phyloP scores from a whole-genome alignment of 2,329 filamentous ascomycete genomes.

The Daldinia sp. region DNA sequence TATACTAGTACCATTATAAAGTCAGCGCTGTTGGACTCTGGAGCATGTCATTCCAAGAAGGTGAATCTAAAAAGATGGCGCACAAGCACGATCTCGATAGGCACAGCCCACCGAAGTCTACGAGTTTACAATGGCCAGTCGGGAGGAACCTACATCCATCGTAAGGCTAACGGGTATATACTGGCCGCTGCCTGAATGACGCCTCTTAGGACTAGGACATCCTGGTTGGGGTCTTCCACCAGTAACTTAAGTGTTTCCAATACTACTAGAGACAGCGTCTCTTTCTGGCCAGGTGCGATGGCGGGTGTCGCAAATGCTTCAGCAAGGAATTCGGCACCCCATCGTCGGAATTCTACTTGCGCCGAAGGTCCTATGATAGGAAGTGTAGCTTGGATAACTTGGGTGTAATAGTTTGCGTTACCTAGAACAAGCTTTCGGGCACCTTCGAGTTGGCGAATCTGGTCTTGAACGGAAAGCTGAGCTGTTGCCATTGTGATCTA shows the following conservation, averaged over 20 bases:
- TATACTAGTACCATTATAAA: conserved; percentile 70
- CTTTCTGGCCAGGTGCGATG: conserved; percentile 81
- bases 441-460: conserved; percentile 88
- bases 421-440: conserved; percentile 90
- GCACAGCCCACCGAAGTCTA: conserved; percentile 44
- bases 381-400: conserved; percentile 92
- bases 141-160: conserved; percentile 84
- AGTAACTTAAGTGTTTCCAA: conserved; percentile 80
- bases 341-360: conserved; percentile 86
- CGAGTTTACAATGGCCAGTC: conserved; percentile 47
- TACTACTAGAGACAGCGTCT: conserved; percentile 79
- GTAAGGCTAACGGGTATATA: conserved; percentile 91
- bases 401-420: conserved; percentile 89
- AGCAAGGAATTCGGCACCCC: conserved; percentile 95
- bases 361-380: conserved; percentile 85
- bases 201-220: conserved; percentile 84
- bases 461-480: conserved; percentile 73
- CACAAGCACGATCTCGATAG: conserved; percentile 17
- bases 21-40: conserved; percentile 42
- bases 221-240: conserved; percentile 78
- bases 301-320: conserved; percentile 96
- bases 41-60: conserved; percentile 19
- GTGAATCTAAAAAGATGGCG: conserved; percentile 26
- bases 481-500: conserved; percentile 63
- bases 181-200: conserved; percentile 90